These are phyloP conservation scores for Penicillium occitanis DNA, from an alignment of 2,329 filamentous ascomycete species.

Conservation along the genomic window DNA sequence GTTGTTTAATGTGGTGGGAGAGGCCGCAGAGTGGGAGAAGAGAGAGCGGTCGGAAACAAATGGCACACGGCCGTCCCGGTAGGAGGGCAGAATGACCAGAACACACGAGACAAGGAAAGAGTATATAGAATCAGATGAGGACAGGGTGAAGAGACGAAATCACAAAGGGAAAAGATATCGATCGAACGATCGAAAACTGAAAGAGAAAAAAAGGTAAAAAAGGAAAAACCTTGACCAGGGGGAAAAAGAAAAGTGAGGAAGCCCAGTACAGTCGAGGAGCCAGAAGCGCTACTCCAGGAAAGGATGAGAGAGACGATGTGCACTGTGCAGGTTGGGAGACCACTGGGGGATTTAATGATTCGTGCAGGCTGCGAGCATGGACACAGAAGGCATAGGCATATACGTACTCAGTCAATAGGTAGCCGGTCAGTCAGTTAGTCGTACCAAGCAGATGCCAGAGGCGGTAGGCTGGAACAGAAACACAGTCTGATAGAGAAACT, in stretches of 20 bases:
- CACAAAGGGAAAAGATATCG: neutral
- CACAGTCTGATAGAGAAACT: slow-evolving; percentile 2
- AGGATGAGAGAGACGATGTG: slow-evolving; percentile 17
- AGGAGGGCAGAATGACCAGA: slow-evolving; percentile 20
- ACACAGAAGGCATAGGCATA: neutral
- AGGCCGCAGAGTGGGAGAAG: slow-evolving; percentile 22
- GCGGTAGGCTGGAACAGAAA: neutral
- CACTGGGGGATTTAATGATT: slow-evolving; percentile 1
- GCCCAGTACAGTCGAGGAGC: neutral
- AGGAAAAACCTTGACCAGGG: slow-evolving; percentile 25
- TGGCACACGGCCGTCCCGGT: slow-evolving; percentile 10
- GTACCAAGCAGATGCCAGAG: slow-evolving; percentile 1
- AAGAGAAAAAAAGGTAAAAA: slow-evolving; percentile 29
- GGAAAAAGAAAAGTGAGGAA: slow-evolving; percentile 20
- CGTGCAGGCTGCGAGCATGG: slow-evolving; percentile 15
- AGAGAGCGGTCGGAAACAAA: slow-evolving; percentile 25
- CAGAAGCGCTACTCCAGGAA: slow-evolving; percentile 9
- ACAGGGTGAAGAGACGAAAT: slow-evolving; percentile 11
- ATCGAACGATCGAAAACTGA: slow-evolving; percentile 21
- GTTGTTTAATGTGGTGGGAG: slow-evolving; percentile 6
- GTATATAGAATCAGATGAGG: slow-evolving; percentile 13
- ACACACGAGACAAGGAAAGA: neutral
- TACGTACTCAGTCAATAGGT: slow-evolving; percentile 1
- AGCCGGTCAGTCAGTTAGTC: neutral
- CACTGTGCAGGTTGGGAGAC: neutral